Conservation (phyloP, 2,329 filamentous ascomycete species). For the Thermoascus crustaceus region DNA sequence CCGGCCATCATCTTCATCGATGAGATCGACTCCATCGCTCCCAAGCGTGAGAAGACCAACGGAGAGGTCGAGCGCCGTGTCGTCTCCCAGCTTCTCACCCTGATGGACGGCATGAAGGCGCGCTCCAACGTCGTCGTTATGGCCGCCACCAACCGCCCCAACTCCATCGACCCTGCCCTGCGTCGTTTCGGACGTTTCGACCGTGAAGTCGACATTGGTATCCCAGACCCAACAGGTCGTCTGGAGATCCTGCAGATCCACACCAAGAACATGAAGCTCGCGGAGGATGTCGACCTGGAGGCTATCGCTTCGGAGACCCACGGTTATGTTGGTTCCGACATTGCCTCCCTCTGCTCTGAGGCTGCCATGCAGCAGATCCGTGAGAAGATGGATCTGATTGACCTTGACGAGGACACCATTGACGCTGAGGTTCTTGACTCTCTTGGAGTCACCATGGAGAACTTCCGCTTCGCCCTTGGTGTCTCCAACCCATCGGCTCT, state of each 20-base stretch:
- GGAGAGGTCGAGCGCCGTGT: slow-evolving; percentile 98
- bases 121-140: slow-evolving; percentile 98
- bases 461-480: slow-evolving; percentile 97
- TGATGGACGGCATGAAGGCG: slow-evolving; percentile 99
- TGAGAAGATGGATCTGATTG: slow-evolving; percentile 99
- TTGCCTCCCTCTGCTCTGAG: slow-evolving; percentile 96
- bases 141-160: slow-evolving; percentile 97
- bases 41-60: slow-evolving; percentile 99
- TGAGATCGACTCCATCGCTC: slow-evolving; percentile 97
- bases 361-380: slow-evolving; percentile 99
- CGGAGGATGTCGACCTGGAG: slow-evolving; percentile 91
- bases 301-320: slow-evolving; percentile 96
- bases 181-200: slow-evolving; percentile 98
- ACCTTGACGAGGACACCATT: slow-evolving; percentile 97
- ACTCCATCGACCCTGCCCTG: slow-evolving; percentile 96
- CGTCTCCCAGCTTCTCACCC: slow-evolving; percentile 88
- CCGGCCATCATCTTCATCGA: slow-evolving; percentile 99
- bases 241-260: slow-evolving; percentile 98
- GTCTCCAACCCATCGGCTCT: slow-evolving; percentile 98
- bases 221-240: slow-evolving; percentile 94
- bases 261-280: slow-evolving; percentile 99
- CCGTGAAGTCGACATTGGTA: slow-evolving; percentile 96
- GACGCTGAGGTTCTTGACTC: slow-evolving; percentile 98
- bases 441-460: slow-evolving; percentile 98
- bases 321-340: slow-evolving; percentile 97